Base-by-base conservation (phyloP, 2,329 filamentous ascomycete species). In the Talaromyces pinophilus region DNA sequence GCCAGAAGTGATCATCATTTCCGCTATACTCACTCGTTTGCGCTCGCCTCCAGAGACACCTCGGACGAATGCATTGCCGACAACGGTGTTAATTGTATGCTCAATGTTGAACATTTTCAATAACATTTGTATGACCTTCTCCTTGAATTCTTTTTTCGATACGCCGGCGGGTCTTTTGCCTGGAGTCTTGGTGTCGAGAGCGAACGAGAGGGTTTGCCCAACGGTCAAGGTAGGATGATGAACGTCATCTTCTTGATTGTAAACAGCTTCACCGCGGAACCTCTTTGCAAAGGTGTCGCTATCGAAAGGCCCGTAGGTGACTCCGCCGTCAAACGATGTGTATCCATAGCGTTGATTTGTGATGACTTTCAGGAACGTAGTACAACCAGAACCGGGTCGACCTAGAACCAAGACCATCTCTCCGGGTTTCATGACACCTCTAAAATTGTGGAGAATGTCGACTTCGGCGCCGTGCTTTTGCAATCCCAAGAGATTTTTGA, bases 21-120 rank as follows among this genome's bases (percentile, higher is more conserved):
- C 92, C 0, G 91, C 90, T 68, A 96, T 94, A 25, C 88, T 91
- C 6, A 93, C 91, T 69, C 91, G 88, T 80, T 92, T 92, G 64
- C 90, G 83, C 79, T 94, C 92, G 65, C 90, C 91, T 68, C 91
- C 92, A 55, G 88, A 92, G 0, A 96, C 85, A 76, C 92, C 93
- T 61, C 91, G 88, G 22, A 95, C 85, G 69, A 94, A 92, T 0
- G 87, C 86, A 69, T 95, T 90, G 7, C 93, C 93, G 30, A 97
- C 92, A 35, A 94, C 87, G 0, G 93, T 97, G 75, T 93, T 86
- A 62, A 87, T 86, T 0, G 92, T 96, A 77, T 97, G 92, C 76
- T 93, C 90, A 63, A 97, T 96, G 75, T 94, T 95, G 83, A 97
- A 96, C 91, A 96, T 95, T 74, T 92, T 92, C 62, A 97, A 82